phyloP scores from a whole-genome alignment of 192 early-diverging fungal species.

The Spinellus fusiger region DNA sequence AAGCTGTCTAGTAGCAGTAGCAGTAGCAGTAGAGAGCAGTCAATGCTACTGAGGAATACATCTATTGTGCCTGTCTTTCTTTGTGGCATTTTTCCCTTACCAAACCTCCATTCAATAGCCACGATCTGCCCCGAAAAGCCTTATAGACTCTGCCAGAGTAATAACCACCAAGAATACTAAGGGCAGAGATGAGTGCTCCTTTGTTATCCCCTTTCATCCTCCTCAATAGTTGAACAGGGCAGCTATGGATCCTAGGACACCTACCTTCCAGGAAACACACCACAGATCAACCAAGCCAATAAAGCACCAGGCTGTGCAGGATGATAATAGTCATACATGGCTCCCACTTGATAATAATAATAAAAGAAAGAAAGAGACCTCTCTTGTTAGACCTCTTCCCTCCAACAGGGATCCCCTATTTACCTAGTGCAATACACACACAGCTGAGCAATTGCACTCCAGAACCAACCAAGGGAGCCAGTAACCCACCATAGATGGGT shows the following conservation, averaged over 20 bases:
- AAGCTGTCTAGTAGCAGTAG: constrained; percentile 37
- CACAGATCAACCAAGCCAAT: constrained; percentile 6
- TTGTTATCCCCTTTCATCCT: neutral
- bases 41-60: no score
- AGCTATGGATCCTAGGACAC: no score
- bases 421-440: constrained; percentile 34
- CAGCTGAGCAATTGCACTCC: constrained; percentile 66
- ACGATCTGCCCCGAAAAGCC: constrained; percentile 61
- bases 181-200: neutral
- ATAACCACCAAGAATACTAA: constrained; percentile 51
- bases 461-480: constrained; percentile 68
- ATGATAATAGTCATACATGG: constrained; percentile 10
- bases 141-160: constrained; percentile 67
- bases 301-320: constrained; percentile 23
- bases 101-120: constrained; percentile 62
- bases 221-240: neutral
- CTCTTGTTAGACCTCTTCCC: neutral
- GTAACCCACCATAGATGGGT: constrained; percentile 53
- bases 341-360: neutral
- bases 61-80: neutral
- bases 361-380: neutral
- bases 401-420: neutral
- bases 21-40: no score
- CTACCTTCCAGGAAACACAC: constrained; percentile 49
- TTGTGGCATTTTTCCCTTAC: constrained; percentile 3